Evolutionary conservation across 176 grass and related monocot species (phyloP), one percentile per base, ranked within the genome.

Genomic region (Eleusine indica): DNA sequence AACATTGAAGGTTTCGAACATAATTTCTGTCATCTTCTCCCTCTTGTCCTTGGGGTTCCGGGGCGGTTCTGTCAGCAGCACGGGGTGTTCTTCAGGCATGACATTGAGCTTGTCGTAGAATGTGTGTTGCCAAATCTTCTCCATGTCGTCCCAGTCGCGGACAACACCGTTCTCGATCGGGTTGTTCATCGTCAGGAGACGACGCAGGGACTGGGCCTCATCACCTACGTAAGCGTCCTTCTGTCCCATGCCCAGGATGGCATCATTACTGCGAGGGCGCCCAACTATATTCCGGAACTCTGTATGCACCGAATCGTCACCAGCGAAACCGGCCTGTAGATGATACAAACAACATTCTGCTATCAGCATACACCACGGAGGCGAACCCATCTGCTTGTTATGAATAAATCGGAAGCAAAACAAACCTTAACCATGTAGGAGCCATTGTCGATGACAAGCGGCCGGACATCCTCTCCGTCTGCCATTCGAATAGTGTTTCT

Each of bases 341-440:
- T 6, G 1, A 46, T 9, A 46, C 28, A 74, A 19, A 4, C 8
- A 16, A 3, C 9, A 14, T 32, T 32, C 32, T 32, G 32, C 32
- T 32, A 17, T 83, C 46, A 78, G 38, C 12, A 3, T 67, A 3
- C 37, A 21, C 5, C 32, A 22, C 11, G 17, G 29, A 22, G 47
- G 62, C 49, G 40, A 9, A 61, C 9, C 58, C 7, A 32, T 1
- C 32, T 32, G 32, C 32, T 32, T 32, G 32, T 32, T 32, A 32
- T 32, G 32, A 32, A 32, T 32, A 32, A 32, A 32, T 32, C 32
- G 32, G 42, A 3, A 43, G 42, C 47, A 14, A 47, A 14, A 70
- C 76, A 12, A 68, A 89, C 87, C 87, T 89, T 89, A 82, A 89
- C 87, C 87, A 89, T 89, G 70, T 82, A 82, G 2, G 87, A 85